Conservation (phyloP, 106 monocot species). For the Dendrobium nobile region DNA sequence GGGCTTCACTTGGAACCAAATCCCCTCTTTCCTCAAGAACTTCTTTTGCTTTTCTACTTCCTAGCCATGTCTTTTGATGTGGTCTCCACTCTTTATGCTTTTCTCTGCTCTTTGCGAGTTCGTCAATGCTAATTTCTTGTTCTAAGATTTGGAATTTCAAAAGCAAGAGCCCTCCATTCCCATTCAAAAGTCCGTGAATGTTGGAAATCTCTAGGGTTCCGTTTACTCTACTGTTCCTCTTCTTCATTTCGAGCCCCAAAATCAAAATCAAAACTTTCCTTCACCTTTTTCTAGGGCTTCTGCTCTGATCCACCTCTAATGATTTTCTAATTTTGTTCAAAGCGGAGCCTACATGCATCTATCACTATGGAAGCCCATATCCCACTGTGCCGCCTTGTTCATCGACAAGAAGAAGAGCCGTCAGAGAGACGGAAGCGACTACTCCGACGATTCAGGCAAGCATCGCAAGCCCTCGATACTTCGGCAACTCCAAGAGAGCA, state of each 20-base stretch:
- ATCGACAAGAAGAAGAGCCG: conserved; percentile 24
- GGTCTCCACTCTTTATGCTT: too few species aligned
- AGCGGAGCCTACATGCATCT: conserved; percentile 53
- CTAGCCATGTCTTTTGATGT: not conserved
- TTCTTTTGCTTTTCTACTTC: not conserved
- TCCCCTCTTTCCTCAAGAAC: not conserved
- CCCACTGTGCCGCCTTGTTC: conserved; percentile 56
- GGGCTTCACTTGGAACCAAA: not conserved
- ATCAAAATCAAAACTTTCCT: not conserved
- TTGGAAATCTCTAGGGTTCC: not conserved
- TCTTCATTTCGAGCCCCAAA: not conserved
- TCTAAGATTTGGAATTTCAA: not conserved
- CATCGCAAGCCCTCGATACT: conserved; percentile 33
- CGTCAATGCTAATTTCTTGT: not conserved
- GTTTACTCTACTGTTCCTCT: not conserved
- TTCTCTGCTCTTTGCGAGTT: not conserved
- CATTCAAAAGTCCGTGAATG: not conserved
- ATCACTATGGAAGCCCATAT: conserved; percentile 91
- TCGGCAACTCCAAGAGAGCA: conserved; percentile 70
- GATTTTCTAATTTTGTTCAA: not conserved
- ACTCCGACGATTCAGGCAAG: conserved; percentile 12
- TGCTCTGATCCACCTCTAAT: not conserved
- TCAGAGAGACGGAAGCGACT: conserved; percentile 16
- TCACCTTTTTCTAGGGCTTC: not conserved
- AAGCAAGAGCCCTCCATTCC: conserved; percentile 6